Evolutionary conservation across 176 grass and related monocot species (phyloP).

Genomic region (Olyra latifolia): DNA sequence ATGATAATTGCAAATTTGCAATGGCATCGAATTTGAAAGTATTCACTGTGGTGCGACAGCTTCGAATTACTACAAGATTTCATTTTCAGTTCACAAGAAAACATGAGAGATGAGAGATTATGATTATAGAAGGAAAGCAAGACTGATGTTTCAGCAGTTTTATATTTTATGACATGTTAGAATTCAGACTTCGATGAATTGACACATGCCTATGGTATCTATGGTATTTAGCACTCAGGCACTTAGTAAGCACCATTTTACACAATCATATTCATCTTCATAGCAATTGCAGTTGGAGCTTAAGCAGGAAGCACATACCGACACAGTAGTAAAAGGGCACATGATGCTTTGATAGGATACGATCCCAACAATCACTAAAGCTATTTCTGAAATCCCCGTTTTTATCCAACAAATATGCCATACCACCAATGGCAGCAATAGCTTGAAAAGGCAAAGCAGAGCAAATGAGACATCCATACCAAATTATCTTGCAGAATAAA

Average conservation of each 20-base stretch:
- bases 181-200: neutral
- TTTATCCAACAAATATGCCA: conserved; percentile 70
- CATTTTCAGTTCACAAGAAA: neutral
- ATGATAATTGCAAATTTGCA: neutral
- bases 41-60: neutral
- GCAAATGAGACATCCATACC: neutral
- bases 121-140: neutral
- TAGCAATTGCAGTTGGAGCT: conserved; percentile 5
- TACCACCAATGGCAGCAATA: conserved; percentile 63
- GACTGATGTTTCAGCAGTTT: neutral
- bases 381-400: conserved; percentile 77
- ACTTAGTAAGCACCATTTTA: neutral
- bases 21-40: neutral
- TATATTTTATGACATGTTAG: neutral
- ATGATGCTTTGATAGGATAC: conserved; percentile 75
- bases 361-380: conserved; percentile 79
- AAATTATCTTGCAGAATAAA: neutral
- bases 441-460: conserved; percentile 35
- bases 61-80: neutral
- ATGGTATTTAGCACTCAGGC: neutral
- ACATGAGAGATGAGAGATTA: neutral
- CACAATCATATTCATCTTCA: neutral
- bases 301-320: conserved; percentile 40
- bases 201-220: neutral
- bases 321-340: conserved; percentile 85